Conservation (phyloP, 345 rosid genomes). For the Citrus medica region DNA sequence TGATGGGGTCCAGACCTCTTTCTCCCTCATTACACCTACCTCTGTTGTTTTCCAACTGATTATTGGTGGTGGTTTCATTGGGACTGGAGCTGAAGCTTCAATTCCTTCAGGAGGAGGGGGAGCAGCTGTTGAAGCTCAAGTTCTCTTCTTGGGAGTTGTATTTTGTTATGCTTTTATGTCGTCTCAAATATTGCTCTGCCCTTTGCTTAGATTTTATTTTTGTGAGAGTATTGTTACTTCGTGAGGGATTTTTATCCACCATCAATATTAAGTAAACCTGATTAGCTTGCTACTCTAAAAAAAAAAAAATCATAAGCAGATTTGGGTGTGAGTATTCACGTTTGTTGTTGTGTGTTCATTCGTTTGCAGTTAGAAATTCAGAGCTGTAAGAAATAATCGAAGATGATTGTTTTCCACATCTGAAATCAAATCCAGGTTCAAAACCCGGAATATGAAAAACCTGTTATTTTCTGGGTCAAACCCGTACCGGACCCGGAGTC, state of each 20-base stretch:
- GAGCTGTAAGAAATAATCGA: too few relatives aligned
- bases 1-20: constrained; percentile 83
- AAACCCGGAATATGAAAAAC: too few relatives aligned
- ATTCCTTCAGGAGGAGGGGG: constrained; percentile 41
- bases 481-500: too few relatives aligned
- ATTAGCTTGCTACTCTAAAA: not conserved
- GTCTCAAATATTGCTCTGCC: not conserved
- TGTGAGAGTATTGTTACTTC: not conserved
- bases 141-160: not conserved
- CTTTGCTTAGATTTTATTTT: not conserved
- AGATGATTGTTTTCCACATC: too few relatives aligned
- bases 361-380: too few relatives aligned
- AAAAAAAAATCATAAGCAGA: too few relatives aligned
- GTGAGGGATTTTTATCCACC: not conserved
- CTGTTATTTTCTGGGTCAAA: rapidly evolving
- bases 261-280: not conserved
- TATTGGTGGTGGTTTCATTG: constrained; percentile 43
- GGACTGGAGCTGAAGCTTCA: constrained; percentile 41
- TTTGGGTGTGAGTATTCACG: too few relatives aligned
- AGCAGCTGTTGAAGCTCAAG: constrained; percentile 34
- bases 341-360: too few relatives aligned
- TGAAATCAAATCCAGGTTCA: too few relatives aligned
- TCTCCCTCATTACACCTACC: constrained; percentile 61
- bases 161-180: not conserved
- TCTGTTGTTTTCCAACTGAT: constrained; percentile 85